Evolutionary conservation across 2,329 filamentous ascomycete genomes (phyloP), one percentile per base, ranked within the genome.

Genomic region (Gaeumannomyces tritici): DNA sequence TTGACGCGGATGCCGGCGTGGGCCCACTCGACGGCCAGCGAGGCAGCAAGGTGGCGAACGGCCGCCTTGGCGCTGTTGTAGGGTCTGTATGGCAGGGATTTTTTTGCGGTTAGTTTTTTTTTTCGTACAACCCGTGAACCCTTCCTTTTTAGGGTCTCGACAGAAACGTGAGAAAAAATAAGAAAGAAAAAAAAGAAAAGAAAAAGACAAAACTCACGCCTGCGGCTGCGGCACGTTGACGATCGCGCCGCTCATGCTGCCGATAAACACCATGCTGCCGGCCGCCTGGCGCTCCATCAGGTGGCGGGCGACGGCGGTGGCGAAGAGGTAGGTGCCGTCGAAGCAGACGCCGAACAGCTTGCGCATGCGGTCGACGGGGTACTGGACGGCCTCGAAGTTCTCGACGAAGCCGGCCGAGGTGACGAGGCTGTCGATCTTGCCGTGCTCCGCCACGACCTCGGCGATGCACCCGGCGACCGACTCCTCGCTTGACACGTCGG

Each of bases 351-450:
- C 87, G 91, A 91, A 97, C 21, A 98, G 86, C 80, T 96, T 96
- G 75, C 93, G 87, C 76, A 97, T 88, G 67, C 93, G 89, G 69
- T 96, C 91, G 68, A 93, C 86, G 0, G 93, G 93, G 77, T 98
- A 98, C 68, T 88, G 87, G 70, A 93, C 89, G 58, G 93, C 93
- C 70, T 96, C 89, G 71, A 92, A 96, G 79, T 97, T 97, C 79
- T 97, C 93, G 18, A 91, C 95, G 78, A 98, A 96, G 57, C 93
- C 93, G 60, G 93, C 93, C n/a, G 91, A 96, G 29, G 93, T 97
- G 69, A 98, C 93, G 29, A 98, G 83, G 75, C 91, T 88, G 77
- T 96, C 92, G 69, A 97, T 91, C 74, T 89, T 89, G 75, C 88
- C 88, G 73, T 96, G 93, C 64, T 83, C 76, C 59, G 79, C 69